Conservation (phyloP, 768 basidiomycete species). For the Tylopilus felleus region DNA sequence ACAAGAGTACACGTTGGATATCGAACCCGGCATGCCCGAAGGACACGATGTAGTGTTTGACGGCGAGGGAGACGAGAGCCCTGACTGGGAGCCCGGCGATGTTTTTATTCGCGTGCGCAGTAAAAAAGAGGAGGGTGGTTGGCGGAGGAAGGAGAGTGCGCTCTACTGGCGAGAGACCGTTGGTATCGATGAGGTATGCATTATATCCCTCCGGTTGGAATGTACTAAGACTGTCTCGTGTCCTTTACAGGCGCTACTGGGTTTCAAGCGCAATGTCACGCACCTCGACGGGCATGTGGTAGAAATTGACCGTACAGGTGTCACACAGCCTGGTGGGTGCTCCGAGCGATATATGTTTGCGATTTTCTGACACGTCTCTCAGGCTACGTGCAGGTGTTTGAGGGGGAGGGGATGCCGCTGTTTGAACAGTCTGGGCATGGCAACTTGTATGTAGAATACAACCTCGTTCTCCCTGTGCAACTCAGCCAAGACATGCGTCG, state of each 20-base stretch:
- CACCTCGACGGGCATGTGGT: conserved; percentile 88
- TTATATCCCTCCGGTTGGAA: background rate
- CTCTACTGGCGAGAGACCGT: conserved; percentile 92
- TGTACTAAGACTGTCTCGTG: background rate
- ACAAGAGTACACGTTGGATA: conserved; percentile 81
- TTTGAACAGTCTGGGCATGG: conserved; percentile 60
- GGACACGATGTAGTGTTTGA: conserved; percentile 91
- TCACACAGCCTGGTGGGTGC: conserved; percentile 84
- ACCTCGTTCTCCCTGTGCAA: conserved; percentile 79
- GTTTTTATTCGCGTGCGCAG: conserved; percentile 83
- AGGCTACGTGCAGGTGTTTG: conserved; percentile 84
- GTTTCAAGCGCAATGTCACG: conserved; percentile 89
- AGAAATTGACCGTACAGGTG: conserved; percentile 63
- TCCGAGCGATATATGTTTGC: background rate
- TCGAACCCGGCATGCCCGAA: conserved; percentile 87
- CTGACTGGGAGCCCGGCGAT: conserved; percentile 96
- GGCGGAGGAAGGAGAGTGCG: conserved; percentile 85
- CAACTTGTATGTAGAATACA: conserved; percentile 91
- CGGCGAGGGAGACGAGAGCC: conserved; percentile 94
- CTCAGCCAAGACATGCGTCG: conserved; percentile 62
- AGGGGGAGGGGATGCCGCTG: conserved; percentile 87
- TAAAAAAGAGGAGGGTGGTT: conserved; percentile 72
- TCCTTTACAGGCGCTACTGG: conserved; percentile 77
- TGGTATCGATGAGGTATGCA: conserved; percentile 74
- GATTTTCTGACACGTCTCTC: conserved; percentile 5